Evolutionary conservation across 495 filamentous ascomycete genomes (phyloP).

Genomic region (Lepidopterella palustris): DNA sequence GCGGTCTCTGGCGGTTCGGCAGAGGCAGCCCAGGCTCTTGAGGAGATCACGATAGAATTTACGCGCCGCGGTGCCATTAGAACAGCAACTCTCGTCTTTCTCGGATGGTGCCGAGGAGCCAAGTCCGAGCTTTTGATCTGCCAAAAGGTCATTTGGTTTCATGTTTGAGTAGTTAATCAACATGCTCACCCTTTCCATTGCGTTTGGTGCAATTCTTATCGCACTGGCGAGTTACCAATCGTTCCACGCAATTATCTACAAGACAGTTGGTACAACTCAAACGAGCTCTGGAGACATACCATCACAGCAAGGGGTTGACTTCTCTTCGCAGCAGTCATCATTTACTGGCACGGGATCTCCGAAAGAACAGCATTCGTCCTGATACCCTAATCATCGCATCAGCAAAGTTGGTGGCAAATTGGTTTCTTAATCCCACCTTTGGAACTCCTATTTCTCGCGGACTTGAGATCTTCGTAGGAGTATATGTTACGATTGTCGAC

Average conservation of each 20-base stretch:
- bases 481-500: neutral
- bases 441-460: neutral
- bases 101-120: neutral
- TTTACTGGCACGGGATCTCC: neutral
- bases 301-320: conserved; percentile 37
- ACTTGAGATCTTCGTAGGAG: neutral
- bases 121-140: no score
- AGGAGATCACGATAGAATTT: neutral
- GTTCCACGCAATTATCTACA: conserved; percentile 41
- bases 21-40: neutral
- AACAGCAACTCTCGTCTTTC: no score
- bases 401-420: no score
- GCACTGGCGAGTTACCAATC: conserved; percentile 41
- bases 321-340: conserved; percentile 40
- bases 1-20: neutral
- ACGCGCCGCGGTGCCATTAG: neutral
- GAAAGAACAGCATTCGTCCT: neutral
- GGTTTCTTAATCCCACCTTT: no score
- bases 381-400: no score
- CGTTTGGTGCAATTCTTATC: neutral
- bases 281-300: neutral
- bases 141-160: no score
- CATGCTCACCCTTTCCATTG: neutral
- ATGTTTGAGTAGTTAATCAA: no score
- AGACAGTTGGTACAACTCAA: neutral